Conservation (phyloP, 805 yeast genomes). For the Lipomyces spencermartinsiae region DNA sequence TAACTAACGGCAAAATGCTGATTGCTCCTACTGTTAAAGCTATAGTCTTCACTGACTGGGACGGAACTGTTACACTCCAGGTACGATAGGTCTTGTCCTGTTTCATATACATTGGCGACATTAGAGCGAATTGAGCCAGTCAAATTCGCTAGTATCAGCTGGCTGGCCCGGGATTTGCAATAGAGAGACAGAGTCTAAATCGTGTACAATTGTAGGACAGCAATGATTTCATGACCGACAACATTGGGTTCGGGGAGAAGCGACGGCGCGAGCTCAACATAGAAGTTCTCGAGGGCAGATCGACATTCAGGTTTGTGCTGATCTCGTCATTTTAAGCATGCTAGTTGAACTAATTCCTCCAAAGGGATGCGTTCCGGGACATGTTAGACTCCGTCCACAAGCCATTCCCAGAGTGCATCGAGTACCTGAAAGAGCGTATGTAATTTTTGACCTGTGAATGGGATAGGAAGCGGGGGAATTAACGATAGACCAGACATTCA, state of each 20-base stretch:
- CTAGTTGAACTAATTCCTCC: constrained; percentile 11
- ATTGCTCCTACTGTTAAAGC: constrained; percentile 54
- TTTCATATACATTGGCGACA: background rate
- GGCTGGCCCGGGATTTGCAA: too few relatives aligned
- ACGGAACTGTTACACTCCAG: constrained; percentile 94
- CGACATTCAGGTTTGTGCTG: constrained; percentile 54
- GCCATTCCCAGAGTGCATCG: constrained; percentile 84
- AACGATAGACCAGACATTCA: constrained; percentile 53
- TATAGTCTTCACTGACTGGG: constrained; percentile 96
- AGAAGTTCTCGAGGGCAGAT: constrained; percentile 70
- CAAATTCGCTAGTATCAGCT: too few relatives aligned
- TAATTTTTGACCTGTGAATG: background rate
- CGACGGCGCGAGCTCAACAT: constrained; percentile 72
- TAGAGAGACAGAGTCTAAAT: background rate
- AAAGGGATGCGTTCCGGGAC: constrained; percentile 76
- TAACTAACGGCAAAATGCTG: constrained; percentile 17
- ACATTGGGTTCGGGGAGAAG: constrained; percentile 80
- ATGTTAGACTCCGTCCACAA: constrained; percentile 82
- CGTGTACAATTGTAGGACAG: constrained; percentile 60
- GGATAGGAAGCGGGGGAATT: background rate
- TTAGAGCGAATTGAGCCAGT: too few relatives aligned
- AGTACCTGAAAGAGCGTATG: constrained; percentile 57
- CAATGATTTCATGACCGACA: constrained; percentile 89
- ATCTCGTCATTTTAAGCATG: background rate
- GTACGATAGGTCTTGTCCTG: constrained; percentile 25